These are phyloP conservation scores for Ceratobasidium sp. DNA, from an alignment of 1,284 basidiomycete genomes.

Conservation along the genomic window DNA sequence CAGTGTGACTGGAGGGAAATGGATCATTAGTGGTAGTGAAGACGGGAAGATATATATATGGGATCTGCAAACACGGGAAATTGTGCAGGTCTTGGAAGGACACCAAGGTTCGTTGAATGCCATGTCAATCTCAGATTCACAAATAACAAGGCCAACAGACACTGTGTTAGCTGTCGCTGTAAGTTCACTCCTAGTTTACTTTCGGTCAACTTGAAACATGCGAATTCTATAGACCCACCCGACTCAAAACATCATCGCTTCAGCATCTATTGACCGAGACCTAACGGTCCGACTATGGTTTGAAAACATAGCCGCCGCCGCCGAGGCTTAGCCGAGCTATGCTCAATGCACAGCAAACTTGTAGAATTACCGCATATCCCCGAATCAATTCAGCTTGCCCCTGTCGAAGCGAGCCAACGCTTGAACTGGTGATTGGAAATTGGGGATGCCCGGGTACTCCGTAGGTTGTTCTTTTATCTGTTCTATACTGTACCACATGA, in stretches of 20 bases:
- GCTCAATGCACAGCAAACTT: neutral
- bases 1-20: constrained; percentile 69
- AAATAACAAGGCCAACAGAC: constrained; percentile 55
- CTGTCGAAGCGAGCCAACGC: neutral
- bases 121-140: constrained; percentile 2
- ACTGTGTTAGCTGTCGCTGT: constrained; percentile 77
- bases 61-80: constrained; percentile 85
- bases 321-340: neutral
- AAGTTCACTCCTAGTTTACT: constrained; percentile 46
- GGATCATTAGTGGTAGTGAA: constrained; percentile 88
- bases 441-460: neutral
- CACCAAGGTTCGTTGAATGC: constrained; percentile 67
- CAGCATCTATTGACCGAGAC: constrained; percentile 85
- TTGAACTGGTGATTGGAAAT: too few species aligned
- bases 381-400: neutral
- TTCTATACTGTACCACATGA: neutral
- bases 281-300: constrained; percentile 80
- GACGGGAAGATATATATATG: constrained; percentile 88
- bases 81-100: constrained; percentile 76
- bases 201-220: constrained; percentile 18
- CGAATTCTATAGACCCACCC: constrained; percentile 67
- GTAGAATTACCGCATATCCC: neutral
- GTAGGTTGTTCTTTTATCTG: neutral
- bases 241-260: constrained; percentile 72
- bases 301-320: constrained; percentile 48